Conservation (phyloP, 768 basidiomycete genomes). For the Mycena galericulata region DNA sequence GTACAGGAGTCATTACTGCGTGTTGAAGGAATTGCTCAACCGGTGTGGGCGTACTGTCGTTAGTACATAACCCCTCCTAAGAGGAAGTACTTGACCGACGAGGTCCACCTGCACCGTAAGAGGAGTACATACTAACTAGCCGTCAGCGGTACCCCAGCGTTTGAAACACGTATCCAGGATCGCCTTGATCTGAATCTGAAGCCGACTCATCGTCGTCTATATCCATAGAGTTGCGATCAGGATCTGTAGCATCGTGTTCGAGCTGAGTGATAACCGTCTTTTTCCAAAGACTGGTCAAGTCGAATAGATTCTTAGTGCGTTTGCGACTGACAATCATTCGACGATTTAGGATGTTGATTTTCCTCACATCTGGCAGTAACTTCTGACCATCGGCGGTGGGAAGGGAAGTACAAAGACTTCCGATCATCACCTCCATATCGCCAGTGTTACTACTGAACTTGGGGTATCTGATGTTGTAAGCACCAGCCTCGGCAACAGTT, state of each 20-base stretch:
- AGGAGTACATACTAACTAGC: not conserved
- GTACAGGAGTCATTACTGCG: too few species aligned
- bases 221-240: not conserved
- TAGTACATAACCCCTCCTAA: not conserved
- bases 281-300: slow-evolving; percentile 41
- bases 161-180: not conserved
- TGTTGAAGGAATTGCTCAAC: too few species aligned
- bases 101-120: not conserved
- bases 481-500: not conserved
- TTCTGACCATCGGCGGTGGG: not conserved
- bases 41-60: too few species aligned
- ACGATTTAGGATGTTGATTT: slow-evolving; percentile 24
- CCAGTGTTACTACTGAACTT: not conserved
- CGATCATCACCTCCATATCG: not conserved
- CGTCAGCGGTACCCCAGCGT: not conserved
- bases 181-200: not conserved
- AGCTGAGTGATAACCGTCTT: slow-evolving; percentile 33
- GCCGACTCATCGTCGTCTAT: not conserved
- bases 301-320: slow-evolving; percentile 39
- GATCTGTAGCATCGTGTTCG: slow-evolving; percentile 15
- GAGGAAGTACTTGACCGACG: not conserved
- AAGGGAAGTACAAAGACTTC: not conserved
- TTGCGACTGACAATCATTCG: slow-evolving; percentile 36
- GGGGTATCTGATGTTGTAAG: not conserved
- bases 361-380: slow-evolving; percentile 1